Evolutionary conservation across 1,284 basidiomycete genomes (phyloP).

Genomic region (Ceratobasidium sp.): DNA sequence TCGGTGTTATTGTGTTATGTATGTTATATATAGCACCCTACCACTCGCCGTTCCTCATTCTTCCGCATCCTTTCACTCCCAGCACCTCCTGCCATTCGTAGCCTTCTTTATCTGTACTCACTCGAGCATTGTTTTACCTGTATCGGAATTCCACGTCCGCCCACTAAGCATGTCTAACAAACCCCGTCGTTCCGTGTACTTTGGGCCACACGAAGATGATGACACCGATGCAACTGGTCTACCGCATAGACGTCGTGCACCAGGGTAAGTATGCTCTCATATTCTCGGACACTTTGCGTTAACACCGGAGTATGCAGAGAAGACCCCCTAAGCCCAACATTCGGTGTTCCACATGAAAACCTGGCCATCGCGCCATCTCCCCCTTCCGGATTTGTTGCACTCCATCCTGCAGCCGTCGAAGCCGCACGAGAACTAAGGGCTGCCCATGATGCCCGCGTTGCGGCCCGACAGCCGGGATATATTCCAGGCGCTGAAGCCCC

Average conservation of each 20-base stretch:
- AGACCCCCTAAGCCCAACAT: constrained; percentile 11
- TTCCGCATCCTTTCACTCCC: background rate
- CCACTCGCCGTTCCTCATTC: background rate
- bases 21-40: background rate
- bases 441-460: constrained; percentile 11
- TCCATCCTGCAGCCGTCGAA: constrained; percentile 17
- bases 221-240: constrained; percentile 1
- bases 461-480: constrained; percentile 5
- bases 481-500: background rate
- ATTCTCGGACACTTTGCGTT: background rate
- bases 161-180: background rate
- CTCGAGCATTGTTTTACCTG: background rate
- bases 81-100: background rate
- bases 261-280: background rate
- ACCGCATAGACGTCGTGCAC: background rate
- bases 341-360: constrained; percentile 14
- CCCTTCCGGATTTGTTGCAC: constrained; percentile 10
- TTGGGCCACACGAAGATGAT: background rate
- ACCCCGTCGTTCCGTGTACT: background rate
- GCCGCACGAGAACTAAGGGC: constrained; percentile 9
- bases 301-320: background rate
- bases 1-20: background rate
- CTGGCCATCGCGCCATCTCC: background rate
- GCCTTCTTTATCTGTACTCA: background rate
- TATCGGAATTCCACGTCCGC: too few relatives aligned